These are phyloP conservation scores for Isabelozyma gotoi DNA, from an alignment of 805 yeast genomes.

Conservation along the genomic window DNA sequence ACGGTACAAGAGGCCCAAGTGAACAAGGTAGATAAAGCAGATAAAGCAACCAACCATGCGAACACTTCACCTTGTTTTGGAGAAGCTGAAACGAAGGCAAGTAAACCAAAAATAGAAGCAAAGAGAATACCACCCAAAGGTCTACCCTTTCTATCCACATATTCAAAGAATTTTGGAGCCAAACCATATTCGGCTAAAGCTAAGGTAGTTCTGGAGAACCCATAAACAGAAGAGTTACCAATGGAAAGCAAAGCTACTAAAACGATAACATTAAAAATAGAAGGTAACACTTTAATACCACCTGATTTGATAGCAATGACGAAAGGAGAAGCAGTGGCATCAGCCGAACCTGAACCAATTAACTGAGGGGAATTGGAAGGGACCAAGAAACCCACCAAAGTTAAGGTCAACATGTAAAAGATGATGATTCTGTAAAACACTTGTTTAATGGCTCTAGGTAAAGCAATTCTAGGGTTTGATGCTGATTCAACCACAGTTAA, in stretches of 20 bases:
- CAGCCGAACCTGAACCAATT: slow-evolving; percentile 17
- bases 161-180: slow-evolving; percentile 34
- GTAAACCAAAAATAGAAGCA: slow-evolving; percentile 33
- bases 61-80: slow-evolving; percentile 36
- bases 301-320: slow-evolving; percentile 43
- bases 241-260: slow-evolving; percentile 41
- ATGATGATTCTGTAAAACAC: slow-evolving; percentile 42
- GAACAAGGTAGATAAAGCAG: slow-evolving; percentile 36
- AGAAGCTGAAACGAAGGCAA: slow-evolving; percentile 42
- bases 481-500: slow-evolving; percentile 39
- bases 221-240: slow-evolving; percentile 44
- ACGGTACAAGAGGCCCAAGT: slow-evolving; percentile 34
- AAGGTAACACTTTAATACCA: slow-evolving; percentile 41
- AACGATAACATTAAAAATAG: slow-evolving; percentile 43
- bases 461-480: slow-evolving; percentile 35
- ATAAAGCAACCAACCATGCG: slow-evolving; percentile 32
- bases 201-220: slow-evolving; percentile 41
- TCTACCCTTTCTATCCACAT: slow-evolving; percentile 40
- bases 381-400: slow-evolving; percentile 40
- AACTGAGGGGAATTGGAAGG: slow-evolving; percentile 28
- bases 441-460: slow-evolving; percentile 43
- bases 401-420: slow-evolving; percentile 40
- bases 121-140: slow-evolving; percentile 37
- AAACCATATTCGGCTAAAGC: slow-evolving; percentile 41
- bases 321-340: slow-evolving; percentile 40